Evolutionary conservation across 2,329 filamentous ascomycete genomes (phyloP), one percentile per base, ranked within the genome.

Genomic region (Neopestalotiopsis rosae): DNA sequence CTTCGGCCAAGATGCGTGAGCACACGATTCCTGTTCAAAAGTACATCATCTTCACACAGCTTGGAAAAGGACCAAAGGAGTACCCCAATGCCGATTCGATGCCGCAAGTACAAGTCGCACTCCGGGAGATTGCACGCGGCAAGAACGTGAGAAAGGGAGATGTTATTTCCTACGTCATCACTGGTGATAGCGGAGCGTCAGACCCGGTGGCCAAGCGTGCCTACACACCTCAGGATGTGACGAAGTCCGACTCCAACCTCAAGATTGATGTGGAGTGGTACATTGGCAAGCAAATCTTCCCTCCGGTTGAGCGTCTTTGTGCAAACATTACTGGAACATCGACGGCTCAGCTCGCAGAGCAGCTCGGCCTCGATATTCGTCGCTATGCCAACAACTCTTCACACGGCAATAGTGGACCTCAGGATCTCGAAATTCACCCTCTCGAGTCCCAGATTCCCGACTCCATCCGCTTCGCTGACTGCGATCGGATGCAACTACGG

Each of bases 1-100:
- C 96, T n/a, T 87, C 93, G 0, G 85, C 85, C 72, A 93, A 94
- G 81, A 98, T 99, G 94, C 92, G 95, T 65, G 91, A 93, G 73
- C 90, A 91, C 73, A 82, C 85, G 12, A 86, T 97, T 59, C 92
- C 94, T 0, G 84, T 89, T 4, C 90, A 92, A 74, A 98, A 98
- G 84, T 99, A 98, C 83, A 97, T 95, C 75, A 99, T 99, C 79
- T 97, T 94, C 81, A 98, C 95, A 7, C 97, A 98, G 85, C 92
- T 99, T 68, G 96, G 96, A 74, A 99, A 99, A 79, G 89, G 91
- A 42, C 96, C 96, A 2, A 91, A 92, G 71, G 95, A 98, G 72
- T 99, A 99, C 76, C 95, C 95, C 67, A 97, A 98, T 78, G 93
- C 91, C 66, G 94, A 95, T 78, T 93, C 91, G 56, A 98, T 99